phyloP scores from a whole-genome alignment of 768 basidiomycete species.

The Amanita polypyramis region DNA sequence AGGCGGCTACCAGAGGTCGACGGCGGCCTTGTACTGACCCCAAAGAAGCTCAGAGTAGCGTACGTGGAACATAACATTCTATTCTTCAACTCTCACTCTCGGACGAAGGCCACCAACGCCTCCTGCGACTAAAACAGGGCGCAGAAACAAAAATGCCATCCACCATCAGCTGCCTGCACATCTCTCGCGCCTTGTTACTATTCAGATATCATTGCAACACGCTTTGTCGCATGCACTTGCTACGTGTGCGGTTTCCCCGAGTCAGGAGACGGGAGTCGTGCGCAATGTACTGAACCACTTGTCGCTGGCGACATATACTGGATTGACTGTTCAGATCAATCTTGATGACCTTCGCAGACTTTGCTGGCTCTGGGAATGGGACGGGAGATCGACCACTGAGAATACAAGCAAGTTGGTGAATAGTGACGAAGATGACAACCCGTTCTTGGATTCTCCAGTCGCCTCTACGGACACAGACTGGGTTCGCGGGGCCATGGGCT shows the following conservation, averaged over 20 bases:
- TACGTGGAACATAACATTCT: conserved; percentile 20
- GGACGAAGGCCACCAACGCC: conserved; percentile 44
- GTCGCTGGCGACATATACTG: conserved; percentile 58
- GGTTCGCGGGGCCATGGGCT: conserved; percentile 73
- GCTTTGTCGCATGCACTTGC: conserved; percentile 81
- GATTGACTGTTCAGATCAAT: conserved; percentile 52
- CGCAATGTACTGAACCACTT: conserved; percentile 73
- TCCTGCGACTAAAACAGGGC: conserved; percentile 36
- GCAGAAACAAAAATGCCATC: conserved; percentile 11
- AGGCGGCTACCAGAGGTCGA: conserved; percentile 43
- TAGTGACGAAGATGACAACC: conserved; percentile 44
- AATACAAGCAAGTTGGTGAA: not conserved
- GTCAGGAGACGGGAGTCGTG: conserved; percentile 64
- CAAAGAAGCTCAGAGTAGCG: conserved; percentile 58
- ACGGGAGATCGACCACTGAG: conserved; percentile 33
- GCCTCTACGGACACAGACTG: conserved; percentile 46
- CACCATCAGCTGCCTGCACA: conserved; percentile 37
- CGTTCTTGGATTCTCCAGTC: conserved; percentile 43
- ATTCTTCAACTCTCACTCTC: conserved; percentile 3
- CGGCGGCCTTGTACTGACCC: conserved; percentile 46
- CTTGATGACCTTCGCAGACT: conserved; percentile 63
- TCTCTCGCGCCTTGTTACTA: conserved; percentile 48
- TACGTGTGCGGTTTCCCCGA: conserved; percentile 69
- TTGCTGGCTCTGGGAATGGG: conserved; percentile 91
- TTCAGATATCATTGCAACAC: conserved; percentile 67